Percentiles rank a stretch among this genome's conserved stretches.
These are phyloP conservation scores for Teunomyces stri DNA, from an alignment of 805 yeast species.

Conservation along the genomic window DNA sequence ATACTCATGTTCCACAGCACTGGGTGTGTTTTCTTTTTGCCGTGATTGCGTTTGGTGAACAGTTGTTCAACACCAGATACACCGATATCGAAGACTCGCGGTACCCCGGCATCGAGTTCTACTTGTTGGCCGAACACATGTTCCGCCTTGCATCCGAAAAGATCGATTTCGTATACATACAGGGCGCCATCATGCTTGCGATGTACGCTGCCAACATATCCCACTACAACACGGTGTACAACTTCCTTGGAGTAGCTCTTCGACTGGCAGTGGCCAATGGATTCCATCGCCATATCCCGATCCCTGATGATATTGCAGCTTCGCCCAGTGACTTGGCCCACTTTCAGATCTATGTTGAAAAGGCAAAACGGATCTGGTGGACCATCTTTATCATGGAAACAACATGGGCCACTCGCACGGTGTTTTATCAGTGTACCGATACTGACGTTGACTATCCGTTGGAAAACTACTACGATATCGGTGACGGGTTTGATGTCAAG, in stretches of 20 bases:
- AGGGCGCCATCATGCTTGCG: conserved; percentile 32
- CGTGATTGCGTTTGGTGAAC: conserved; percentile 39
- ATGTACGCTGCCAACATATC: conserved; percentile 37
- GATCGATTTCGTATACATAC: conserved; percentile 31
- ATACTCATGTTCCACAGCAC: neutral
- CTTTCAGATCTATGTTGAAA: conserved; percentile 19
- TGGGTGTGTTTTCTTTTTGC: conserved; percentile 24
- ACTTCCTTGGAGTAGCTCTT: conserved; percentile 39
- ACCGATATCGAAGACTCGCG: conserved; percentile 4
- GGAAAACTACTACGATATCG: conserved; percentile 28
- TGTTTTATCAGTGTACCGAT: conserved; percentile 41
- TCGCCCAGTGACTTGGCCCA: conserved; percentile 1
- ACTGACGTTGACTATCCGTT: conserved; percentile 42
- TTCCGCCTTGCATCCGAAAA: conserved; percentile 32
- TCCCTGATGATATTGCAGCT: conserved; percentile 5
- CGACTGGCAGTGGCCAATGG: conserved; percentile 38
- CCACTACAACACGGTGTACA: conserved; percentile 37
- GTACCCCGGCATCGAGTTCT: conserved; percentile 34
- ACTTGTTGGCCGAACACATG: conserved; percentile 29
- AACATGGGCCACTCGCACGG: conserved; percentile 39
- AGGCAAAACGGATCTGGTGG: conserved; percentile 42
- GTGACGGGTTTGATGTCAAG: conserved; percentile 29
- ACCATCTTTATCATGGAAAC: conserved; percentile 38
- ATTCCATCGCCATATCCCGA: conserved; percentile 30
- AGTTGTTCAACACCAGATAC: conserved; percentile 18